Conservation (phyloP, 495 filamentous ascomycete genomes). For the Lentithecium fluviatile region DNA sequence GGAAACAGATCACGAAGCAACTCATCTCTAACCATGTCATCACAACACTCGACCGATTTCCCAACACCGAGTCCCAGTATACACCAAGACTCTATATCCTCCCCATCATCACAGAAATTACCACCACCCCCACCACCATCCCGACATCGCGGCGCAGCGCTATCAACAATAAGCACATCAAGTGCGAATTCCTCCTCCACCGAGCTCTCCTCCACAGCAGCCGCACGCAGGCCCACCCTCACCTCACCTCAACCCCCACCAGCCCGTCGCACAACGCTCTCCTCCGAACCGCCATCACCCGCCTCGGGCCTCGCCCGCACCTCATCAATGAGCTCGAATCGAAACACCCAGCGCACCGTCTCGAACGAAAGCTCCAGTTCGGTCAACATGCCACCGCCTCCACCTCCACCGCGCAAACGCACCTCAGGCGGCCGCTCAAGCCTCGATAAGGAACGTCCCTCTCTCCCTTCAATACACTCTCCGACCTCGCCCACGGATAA, state of each 20-base stretch:
- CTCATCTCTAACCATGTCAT: constrained; percentile 36
- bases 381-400: constrained; percentile 35
- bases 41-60: constrained; percentile 28
- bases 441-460: constrained; percentile 28
- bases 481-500: constrained; percentile 27
- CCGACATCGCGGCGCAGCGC: constrained; percentile 27
- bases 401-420: constrained; percentile 36
- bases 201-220: constrained; percentile 16
- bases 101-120: constrained; percentile 13
- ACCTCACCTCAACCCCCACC: constrained; percentile 23
- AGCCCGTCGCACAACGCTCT: constrained; percentile 19
- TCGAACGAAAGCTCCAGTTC: constrained; percentile 12
- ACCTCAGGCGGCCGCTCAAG: constrained; percentile 21
- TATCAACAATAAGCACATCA: constrained; percentile 10
- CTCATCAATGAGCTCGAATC: constrained; percentile 9
- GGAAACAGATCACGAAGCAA: constrained; percentile 35
- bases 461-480: too few species aligned
- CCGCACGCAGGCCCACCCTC: constrained; percentile 12
- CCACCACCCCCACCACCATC: constrained; percentile 39
- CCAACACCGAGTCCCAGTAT: constrained; percentile 6
- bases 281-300: constrained; percentile 24
- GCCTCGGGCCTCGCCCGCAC: constrained; percentile 19
- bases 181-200: constrained; percentile 29
- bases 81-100: constrained; percentile 7
- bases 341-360: constrained; percentile 11